Evolutionary conservation across 1,284 basidiomycete genomes (phyloP).

Genomic region (Irpex sp.): DNA sequence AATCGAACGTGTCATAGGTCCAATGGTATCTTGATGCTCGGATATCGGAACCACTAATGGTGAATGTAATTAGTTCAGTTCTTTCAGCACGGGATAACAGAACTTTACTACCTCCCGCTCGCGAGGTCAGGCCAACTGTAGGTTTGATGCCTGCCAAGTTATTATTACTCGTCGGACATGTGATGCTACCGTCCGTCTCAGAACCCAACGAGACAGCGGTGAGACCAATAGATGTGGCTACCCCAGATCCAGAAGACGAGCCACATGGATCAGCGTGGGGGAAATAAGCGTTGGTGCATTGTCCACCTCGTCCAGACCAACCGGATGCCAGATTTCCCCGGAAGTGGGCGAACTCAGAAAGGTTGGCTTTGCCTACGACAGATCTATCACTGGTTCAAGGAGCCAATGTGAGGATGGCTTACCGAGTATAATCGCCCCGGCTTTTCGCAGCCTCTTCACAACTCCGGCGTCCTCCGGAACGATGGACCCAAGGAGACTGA

Average conservation of each 20-base stretch:
- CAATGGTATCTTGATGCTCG: constrained; percentile 60
- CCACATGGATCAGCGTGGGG: constrained; percentile 55
- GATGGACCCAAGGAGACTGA: constrained; percentile 36
- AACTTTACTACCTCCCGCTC: constrained; percentile 34
- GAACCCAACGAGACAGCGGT: constrained; percentile 52
- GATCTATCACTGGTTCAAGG: constrained; percentile 14
- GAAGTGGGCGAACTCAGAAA: constrained; percentile 27
- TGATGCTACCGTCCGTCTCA: constrained; percentile 63
- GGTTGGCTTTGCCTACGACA: constrained; percentile 25
- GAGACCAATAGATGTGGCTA: constrained; percentile 58
- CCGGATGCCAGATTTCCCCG: constrained; percentile 30
- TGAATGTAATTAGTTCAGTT: not conserved
- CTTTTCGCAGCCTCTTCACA: constrained; percentile 34
- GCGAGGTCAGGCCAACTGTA: constrained; percentile 42
- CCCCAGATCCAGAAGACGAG: constrained; percentile 57
- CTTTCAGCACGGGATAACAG: constrained; percentile 3
- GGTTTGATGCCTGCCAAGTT: constrained; percentile 47
- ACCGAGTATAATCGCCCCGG: constrained; percentile 43
- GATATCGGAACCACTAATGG: constrained; percentile 57
- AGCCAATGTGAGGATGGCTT: constrained; percentile 2
- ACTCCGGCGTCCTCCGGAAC: constrained; percentile 39
- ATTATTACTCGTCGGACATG: constrained; percentile 35
- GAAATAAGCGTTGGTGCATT: constrained; percentile 35
- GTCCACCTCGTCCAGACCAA: constrained; percentile 39
- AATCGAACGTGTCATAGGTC: constrained; percentile 57